Evolutionary conservation across 2,329 filamentous ascomycete species (phyloP).

Genomic region (Sarocladium kiliense): DNA sequence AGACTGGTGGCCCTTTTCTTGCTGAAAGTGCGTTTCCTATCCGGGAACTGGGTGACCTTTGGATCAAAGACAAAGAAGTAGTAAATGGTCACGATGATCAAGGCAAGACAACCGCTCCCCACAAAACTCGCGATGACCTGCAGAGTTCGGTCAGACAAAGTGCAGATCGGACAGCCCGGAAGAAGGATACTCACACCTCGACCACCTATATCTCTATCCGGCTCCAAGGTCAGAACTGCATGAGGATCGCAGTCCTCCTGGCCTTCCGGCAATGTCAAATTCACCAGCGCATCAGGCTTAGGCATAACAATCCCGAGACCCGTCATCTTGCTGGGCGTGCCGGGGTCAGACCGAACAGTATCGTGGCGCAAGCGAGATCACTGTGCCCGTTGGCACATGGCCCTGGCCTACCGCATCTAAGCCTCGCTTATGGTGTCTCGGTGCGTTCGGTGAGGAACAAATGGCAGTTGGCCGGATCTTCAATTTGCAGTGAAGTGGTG

Average conservation of each 20-base stretch:
- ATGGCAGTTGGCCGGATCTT: too few relatives aligned
- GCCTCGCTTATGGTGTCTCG: background rate
- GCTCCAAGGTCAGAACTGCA: background rate
- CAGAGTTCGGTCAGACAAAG: background rate
- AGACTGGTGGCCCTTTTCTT: background rate
- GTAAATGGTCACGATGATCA: slow-evolving; percentile 7
- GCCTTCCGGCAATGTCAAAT: background rate
- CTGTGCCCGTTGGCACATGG: background rate
- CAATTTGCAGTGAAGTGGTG: too few relatives aligned
- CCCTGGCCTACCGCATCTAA: background rate
- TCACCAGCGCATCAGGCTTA: background rate
- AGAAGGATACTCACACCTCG: background rate
- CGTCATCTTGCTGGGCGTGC: background rate
- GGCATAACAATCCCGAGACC: background rate
- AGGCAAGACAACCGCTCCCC: background rate
- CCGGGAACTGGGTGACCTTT: slow-evolving; percentile 5
- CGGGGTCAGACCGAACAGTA: background rate
- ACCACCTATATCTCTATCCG: slow-evolving; percentile 6
- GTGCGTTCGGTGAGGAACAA: background rate
- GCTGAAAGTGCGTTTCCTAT: background rate
- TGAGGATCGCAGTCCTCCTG: slow-evolving; percentile 4
- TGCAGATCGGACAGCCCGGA: background rate
- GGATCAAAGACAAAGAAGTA: slow-evolving; percentile 8
- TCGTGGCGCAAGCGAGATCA: background rate
- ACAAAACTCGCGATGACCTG: slow-evolving; percentile 8